Base-by-base conservation (phyloP, 495 filamentous ascomycete species). In the Penicillium subrubescens region DNA sequence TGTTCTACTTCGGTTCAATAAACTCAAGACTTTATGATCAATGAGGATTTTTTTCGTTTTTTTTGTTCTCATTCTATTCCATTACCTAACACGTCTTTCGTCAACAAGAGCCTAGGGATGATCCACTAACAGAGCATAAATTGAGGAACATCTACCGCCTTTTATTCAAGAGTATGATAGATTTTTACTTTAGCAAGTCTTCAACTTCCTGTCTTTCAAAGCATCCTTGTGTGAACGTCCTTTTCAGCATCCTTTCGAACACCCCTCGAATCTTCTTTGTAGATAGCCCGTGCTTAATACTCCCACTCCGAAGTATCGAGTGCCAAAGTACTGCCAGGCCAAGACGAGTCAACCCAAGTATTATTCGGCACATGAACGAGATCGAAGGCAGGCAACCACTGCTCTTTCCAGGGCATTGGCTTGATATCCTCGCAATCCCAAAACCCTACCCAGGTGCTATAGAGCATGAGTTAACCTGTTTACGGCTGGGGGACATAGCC, bases 391-490 rank as follows among this genome's bases (percentile, higher is more conserved):
- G 27, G 27, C 27, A 54, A 54, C 27, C 23, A 14, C 2, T 7
- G 6, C 33, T 54, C 51, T 54, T 33, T 54, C 51, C 25, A 54
- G 25, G 51, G 51, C 51, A 7, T 12, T 54, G 51, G 51, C 51
- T 54, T 33, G 25, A 17, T 15, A 34, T 33, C 51, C 3, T 6
- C 17, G 14, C 51, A 54, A 25, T 51, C 19, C 48, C 25, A 12
- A 15, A 51, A 51, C 6, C 51, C 51, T 19, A 54, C 17, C 51
- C 51, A 54, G 14, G 51, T 29, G 15, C 12, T 29, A 54, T n/a
- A 31, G 25, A 34, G 23, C 7, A 34, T 5, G 6, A 15, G 17
- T 1, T 27, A 5, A 4, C 10, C 12, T 35, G 7, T 19, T 33
- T 15, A 14, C n/a, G n/a, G 10, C 4, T 54, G 19, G 4, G 4